These are phyloP conservation scores for Trichoderma aggressivum DNA, from an alignment of 2,329 filamentous ascomycete genomes.

Conservation along the genomic window DNA sequence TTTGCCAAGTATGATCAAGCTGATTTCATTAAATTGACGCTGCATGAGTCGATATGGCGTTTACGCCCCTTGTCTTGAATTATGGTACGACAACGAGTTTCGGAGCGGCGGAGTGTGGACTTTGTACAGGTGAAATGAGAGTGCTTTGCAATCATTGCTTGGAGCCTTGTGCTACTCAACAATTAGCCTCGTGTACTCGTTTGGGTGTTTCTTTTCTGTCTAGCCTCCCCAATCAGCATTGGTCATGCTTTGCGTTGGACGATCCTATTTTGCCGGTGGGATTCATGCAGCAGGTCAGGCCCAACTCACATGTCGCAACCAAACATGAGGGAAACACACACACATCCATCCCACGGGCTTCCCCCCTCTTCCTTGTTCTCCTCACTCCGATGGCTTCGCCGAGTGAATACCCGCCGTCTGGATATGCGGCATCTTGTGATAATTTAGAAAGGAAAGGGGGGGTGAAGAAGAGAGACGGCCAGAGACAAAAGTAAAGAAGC, in stretches of 20 bases:
- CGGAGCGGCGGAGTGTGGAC: neutral
- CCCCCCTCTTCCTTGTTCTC: neutral
- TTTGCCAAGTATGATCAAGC: neutral
- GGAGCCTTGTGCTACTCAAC: neutral
- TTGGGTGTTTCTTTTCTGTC: neutral
- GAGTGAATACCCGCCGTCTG: neutral
- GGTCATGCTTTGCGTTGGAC: neutral
- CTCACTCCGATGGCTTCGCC: neutral
- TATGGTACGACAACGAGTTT: neutral
- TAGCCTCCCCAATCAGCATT: neutral
- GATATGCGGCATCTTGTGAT: neutral
- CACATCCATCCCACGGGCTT: neutral
- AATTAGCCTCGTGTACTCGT: neutral
- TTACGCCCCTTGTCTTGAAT: neutral
- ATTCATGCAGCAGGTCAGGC: constrained; percentile 1
- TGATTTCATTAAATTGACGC: neutral
- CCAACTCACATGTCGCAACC: neutral
- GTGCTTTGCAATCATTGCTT: neutral
- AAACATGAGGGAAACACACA: neutral
- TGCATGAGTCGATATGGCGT: neutral
- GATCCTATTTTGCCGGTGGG: neutral
- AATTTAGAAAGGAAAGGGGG: neutral
- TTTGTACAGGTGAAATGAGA: neutral
- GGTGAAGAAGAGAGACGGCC: neutral
- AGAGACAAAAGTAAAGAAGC: neutral